phyloP scores from a whole-genome alignment of 768 basidiomycete genomes.

The Mycena metata region DNA sequence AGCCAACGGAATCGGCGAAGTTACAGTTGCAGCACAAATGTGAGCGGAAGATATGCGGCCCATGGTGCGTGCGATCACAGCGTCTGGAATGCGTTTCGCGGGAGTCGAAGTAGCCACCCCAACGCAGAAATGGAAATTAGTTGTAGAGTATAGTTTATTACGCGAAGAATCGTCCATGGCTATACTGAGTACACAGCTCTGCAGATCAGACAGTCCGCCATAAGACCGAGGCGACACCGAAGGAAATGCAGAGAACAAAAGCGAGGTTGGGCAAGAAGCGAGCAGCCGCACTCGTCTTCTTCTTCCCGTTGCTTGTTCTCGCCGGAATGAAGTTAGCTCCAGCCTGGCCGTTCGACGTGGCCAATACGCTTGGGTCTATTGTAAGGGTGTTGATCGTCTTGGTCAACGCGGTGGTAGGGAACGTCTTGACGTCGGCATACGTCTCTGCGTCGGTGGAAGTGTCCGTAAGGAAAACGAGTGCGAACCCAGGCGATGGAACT shows the following conservation, averaged over 20 bases:
- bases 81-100: too few species aligned
- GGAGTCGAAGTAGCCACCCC: too few species aligned
- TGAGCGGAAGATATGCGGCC: not conserved
- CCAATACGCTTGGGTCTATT: conserved; percentile 26
- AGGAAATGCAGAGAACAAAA: conserved; percentile 9
- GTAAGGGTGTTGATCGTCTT: conserved; percentile 31
- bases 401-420: conserved; percentile 31
- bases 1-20: not conserved
- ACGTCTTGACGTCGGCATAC: conserved; percentile 26
- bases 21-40: not conserved
- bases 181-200: not conserved
- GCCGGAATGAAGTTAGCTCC: conserved; percentile 35
- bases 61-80: too few species aligned
- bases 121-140: not conserved
- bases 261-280: conserved; percentile 22
- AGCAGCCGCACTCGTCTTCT: conserved; percentile 15
- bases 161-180: conserved; percentile 21
- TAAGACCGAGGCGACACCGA: conserved; percentile 24
- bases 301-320: conserved; percentile 28
- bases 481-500: conserved; percentile 79
- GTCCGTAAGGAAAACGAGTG: conserved; percentile 78
- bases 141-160: conserved; percentile 3
- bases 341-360: conserved; percentile 35
- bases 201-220: conserved; percentile 13
- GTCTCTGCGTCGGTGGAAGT: conserved; percentile 48